Base-by-base conservation (phyloP, 805 yeast genomes). In the Saccharomycopsis sp. region DNA sequence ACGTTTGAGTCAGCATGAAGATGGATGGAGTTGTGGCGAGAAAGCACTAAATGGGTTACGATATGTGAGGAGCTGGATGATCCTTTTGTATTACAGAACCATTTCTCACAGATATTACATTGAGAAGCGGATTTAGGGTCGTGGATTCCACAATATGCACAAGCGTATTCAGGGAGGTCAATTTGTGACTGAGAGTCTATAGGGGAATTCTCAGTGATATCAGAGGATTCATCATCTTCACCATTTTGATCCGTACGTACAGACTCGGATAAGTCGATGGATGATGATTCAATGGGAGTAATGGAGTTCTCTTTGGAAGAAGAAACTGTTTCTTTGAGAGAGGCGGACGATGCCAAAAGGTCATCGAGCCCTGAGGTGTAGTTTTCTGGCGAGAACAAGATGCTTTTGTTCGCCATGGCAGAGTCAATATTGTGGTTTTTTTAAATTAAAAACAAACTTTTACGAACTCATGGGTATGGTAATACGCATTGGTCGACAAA, bases 31-130 rank as follows among this genome's bases (percentile, higher is more conserved):
- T 85, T 84, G 69, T 92, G 97, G 62, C 85, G 82, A 1, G 96
- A 81, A 64, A 88, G 73, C 29, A 90, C 96, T 68, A 91, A 73
- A 71, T 92, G 97, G 17, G 88, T 87, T 19, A 92, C 84, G 15
- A 92, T 88, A 69, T 92, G 97, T 1, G 96, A 87, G 9, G 80
- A 73, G 12, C 81, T 72, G 54, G 50, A n/a, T 17, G 72, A 75
- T 20, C 80, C 77, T 58, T 82, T 82, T 14, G 88, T 80, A 68
- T 92, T 92, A 74, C 97, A 92, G 69, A 92, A 92, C 97, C 97
- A 92, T 68, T 84, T 85, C 64, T 81, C 72, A 71, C 97, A 92
- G 3, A 78, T 75, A 59, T 81, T 80, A 73, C 97, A 92, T 64
- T 85, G 83, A 49, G 87, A 87, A 14, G 90, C 87, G 53, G 86